These are phyloP conservation scores for Penicillium desertorum DNA, from an alignment of 495 filamentous ascomycete species.

Conservation along the genomic window DNA sequence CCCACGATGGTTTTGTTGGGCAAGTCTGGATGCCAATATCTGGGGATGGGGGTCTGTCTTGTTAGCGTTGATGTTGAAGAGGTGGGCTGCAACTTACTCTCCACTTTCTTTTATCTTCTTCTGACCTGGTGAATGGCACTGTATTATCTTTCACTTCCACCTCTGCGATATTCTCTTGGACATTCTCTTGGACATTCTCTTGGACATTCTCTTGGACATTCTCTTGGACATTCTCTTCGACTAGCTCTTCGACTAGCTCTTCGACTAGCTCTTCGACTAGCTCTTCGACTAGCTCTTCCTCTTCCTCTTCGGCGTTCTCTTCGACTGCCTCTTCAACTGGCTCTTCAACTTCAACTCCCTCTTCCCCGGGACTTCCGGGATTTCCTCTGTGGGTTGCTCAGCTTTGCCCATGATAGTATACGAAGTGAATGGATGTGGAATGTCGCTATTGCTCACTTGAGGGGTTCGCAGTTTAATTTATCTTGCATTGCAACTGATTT, in stretches of 20 bases:
- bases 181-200: not conserved
- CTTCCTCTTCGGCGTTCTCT: too few relatives aligned
- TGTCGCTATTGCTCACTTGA: not conserved
- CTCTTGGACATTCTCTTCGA: too few relatives aligned
- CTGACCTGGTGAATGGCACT: not conserved
- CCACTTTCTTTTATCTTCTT: not conserved
- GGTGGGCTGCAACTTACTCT: not conserved
- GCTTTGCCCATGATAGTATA: not conserved
- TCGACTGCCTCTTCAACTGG: too few relatives aligned
- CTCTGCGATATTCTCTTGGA: not conserved
- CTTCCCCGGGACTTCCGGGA: not conserved
- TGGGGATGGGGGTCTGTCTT: not conserved
- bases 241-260: not conserved
- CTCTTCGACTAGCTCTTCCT: not conserved
- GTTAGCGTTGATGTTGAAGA: not conserved
- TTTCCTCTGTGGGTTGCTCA: not conserved
- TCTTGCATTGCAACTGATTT: not conserved
- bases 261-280: too few relatives aligned
- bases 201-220: too few relatives aligned
- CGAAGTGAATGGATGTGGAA: not conserved
- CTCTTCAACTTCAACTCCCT: too few relatives aligned
- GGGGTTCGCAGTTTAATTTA: constrained; percentile 2
- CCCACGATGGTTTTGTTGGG: not conserved
- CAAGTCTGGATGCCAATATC: not conserved
- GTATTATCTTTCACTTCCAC: not conserved